Percentiles rank a stretch among this genome's conserved stretches.
Conservation (phyloP, 176 grass and related monocot species). For the maize (Zea mays) region Zm-B73-REFERENCE-NAM-5.0 NC_050104.1:51423501-51424000, state of each 20-base stretch:
- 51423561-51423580: no score
- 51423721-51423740: constrained; percentile 2
- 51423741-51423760: not conserved
- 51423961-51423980: not conserved
- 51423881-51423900: not conserved
- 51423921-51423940: not conserved
- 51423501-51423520: no score
- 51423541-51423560: no score
- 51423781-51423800: not conserved
- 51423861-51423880: not conserved
- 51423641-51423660: not conserved
- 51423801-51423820: not conserved
- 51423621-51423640: constrained; percentile 35
- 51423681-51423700: not conserved
- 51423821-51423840: not conserved
- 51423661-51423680: not conserved
- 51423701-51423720: not conserved
- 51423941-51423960: not conserved
- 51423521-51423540: no score
- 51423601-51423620: not conserved
- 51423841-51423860: not conserved
- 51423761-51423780: constrained; percentile 24
- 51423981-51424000: not conserved
- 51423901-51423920: not conserved
- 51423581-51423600: no score